Evolutionary conservation across 129 eudicot species (phyloP).

Genomic region (Chrysanthemum seticuspe): DNA sequence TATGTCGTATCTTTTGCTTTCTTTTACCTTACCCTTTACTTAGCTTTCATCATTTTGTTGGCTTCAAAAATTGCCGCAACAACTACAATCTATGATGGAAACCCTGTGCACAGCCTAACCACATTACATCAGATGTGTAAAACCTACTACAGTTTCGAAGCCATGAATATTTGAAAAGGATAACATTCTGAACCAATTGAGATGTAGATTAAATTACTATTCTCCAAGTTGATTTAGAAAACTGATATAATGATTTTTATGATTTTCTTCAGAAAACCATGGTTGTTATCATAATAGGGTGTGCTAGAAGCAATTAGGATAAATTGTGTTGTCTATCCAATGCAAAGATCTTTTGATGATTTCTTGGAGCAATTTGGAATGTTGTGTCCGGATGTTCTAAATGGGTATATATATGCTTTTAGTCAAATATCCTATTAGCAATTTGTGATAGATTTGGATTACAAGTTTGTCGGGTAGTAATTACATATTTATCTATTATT

Average conservation of each 20-base stretch:
- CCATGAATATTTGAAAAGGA: conserved; percentile 96
- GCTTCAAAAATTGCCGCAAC: conserved; percentile 27
- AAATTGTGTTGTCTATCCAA: conserved; percentile 98
- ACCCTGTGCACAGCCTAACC: conserved; percentile 97
- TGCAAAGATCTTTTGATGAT: conserved; percentile 90
- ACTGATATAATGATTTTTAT: conserved; percentile 15
- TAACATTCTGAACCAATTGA: conserved; percentile 80
- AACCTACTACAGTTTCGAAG: conserved; percentile 87
- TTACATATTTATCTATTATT: neutral
- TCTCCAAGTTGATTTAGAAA: conserved; percentile 12
- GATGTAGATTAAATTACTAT: conserved; percentile 86
- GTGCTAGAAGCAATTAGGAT: conserved; percentile 96
- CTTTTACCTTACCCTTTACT: no score
- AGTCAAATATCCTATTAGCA: conserved; percentile 16
- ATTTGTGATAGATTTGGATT: conserved; percentile 90
- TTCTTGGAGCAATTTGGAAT: conserved; percentile 93
- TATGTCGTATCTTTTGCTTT: no score
- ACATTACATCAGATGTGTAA: conserved; percentile 97
- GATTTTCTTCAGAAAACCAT: conserved; percentile 17
- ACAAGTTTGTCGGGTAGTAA: conserved; percentile 80
- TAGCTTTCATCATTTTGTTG: no score
- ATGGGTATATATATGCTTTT: conserved; percentile 54
- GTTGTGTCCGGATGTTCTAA: conserved; percentile 84
- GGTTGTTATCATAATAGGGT: conserved; percentile 52
- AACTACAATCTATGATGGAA: conserved; percentile 94